These are phyloP conservation scores for Coix lacrymajobi DNA, from an alignment of 176 grass and related monocot species.

Conservation along the genomic window DNA sequence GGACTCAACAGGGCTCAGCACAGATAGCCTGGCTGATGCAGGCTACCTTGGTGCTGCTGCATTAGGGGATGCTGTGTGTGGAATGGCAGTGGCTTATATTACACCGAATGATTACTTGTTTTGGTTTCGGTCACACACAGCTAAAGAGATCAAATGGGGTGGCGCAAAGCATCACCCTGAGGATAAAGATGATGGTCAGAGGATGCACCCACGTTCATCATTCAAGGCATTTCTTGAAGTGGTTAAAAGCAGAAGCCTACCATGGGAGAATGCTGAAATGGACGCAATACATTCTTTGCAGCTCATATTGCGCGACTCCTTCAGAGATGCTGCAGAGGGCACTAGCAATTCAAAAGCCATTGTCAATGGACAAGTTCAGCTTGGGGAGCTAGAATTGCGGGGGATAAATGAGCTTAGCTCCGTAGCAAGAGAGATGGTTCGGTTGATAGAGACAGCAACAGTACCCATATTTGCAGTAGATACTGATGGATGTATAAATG, in stretches of 20 bases:
- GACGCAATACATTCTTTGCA: slow-evolving; percentile 97
- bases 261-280: slow-evolving; percentile 97
- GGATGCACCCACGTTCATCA: slow-evolving; percentile 95
- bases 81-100: slow-evolving; percentile 94
- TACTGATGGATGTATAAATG: slow-evolving; percentile 83
- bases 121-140: slow-evolving; percentile 97
- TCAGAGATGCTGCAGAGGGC: slow-evolving; percentile 59
- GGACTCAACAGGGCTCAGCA: slow-evolving; percentile 85
- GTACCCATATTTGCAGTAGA: slow-evolving; percentile 96
- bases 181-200: slow-evolving; percentile 93
- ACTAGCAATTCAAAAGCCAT: slow-evolving; percentile 68
- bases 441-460: slow-evolving; percentile 91
- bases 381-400: slow-evolving; percentile 67
- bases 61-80: slow-evolving; percentile 83
- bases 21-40: slow-evolving; percentile 89
- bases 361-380: slow-evolving; percentile 49
- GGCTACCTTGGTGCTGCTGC: slow-evolving; percentile 69
- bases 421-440: slow-evolving; percentile 90
- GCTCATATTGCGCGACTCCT: slow-evolving; percentile 81
- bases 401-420: slow-evolving; percentile 93
- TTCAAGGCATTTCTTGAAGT: slow-evolving; percentile 98
- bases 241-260: slow-evolving; percentile 86
- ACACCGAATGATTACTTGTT: slow-evolving; percentile 87
- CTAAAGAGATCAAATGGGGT: slow-evolving; percentile 97
- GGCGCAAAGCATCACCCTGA: slow-evolving; percentile 94